phyloP scores from a whole-genome alignment of 2,329 filamentous ascomycete species.

The Paecilomyces sp. region DNA sequence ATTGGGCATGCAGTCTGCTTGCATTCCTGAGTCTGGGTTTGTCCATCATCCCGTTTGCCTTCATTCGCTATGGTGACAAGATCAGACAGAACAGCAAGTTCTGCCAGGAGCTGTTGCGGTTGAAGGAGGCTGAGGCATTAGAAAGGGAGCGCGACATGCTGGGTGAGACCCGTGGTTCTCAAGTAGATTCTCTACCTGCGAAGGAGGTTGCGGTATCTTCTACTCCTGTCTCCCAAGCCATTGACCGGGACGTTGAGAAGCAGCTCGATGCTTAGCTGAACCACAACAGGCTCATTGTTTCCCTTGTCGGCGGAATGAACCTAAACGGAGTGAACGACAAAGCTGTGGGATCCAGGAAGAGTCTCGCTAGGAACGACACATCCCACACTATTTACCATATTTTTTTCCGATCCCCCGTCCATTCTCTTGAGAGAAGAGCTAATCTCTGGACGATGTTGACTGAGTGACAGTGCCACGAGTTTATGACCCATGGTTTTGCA shows the following conservation, averaged over 20 bases:
- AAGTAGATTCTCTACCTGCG: slow-evolving; percentile 8
- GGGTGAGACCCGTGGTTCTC: slow-evolving; percentile 7
- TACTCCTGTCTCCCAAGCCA: not conserved
- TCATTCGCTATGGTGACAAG: slow-evolving; percentile 33
- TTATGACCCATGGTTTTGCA: not conserved
- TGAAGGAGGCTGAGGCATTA: slow-evolving; percentile 24
- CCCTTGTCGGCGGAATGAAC: not conserved
- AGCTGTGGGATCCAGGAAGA: not conserved
- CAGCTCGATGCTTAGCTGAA: not conserved
- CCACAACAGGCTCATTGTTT: not conserved
- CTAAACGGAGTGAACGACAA: not conserved
- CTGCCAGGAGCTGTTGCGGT: slow-evolving; percentile 30
- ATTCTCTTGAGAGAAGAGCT: not conserved
- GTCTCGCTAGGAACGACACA: not conserved
- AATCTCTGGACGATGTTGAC: not conserved
- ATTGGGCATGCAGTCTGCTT: slow-evolving; percentile 37
- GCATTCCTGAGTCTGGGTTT: slow-evolving; percentile 33
- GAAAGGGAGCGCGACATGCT: slow-evolving; percentile 9
- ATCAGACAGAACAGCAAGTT: slow-evolving; percentile 36
- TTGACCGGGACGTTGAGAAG: slow-evolving; percentile 1
- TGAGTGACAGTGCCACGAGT: not conserved
- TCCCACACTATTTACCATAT: not conserved
- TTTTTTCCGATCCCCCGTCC: not conserved
- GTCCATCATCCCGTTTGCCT: slow-evolving; percentile 34
- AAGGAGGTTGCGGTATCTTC: slow-evolving; percentile 5